phyloP scores from a whole-genome alignment of 192 early-diverging fungal genomes.

The Podila horticola region DNA sequence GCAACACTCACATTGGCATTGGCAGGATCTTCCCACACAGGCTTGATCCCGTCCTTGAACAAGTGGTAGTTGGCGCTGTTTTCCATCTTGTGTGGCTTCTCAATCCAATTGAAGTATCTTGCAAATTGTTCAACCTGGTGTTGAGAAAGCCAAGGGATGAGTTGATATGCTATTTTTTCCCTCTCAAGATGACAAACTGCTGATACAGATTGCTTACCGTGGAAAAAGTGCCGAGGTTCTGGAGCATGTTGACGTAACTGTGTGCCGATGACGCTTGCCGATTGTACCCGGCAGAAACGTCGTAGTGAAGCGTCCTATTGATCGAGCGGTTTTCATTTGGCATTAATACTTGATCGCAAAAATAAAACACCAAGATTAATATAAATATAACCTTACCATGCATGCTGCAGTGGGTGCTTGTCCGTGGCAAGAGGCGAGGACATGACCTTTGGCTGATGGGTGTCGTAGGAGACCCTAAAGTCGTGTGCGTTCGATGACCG shows the following conservation, averaged over 20 bases:
- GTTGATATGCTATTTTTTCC: background rate
- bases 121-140: slow-evolving; percentile 51
- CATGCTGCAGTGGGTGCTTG: slow-evolving; percentile 52
- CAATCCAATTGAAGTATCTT: slow-evolving; percentile 58
- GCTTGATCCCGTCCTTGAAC: slow-evolving; percentile 58
- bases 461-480: background rate
- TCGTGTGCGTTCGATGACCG: slow-evolving; percentile 27
- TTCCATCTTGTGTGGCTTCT: slow-evolving; percentile 54
- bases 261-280: slow-evolving; percentile 26
- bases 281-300: slow-evolving; percentile 21
- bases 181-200: too few relatives aligned
- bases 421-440: background rate
- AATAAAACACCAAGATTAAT: background rate
- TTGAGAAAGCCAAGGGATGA: background rate
- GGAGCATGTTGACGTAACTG: slow-evolving; percentile 27
- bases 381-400: slow-evolving; percentile 34
- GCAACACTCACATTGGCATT: slow-evolving; percentile 48
- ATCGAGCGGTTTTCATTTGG: background rate
- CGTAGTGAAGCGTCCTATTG: slow-evolving; percentile 40
- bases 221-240: slow-evolving; percentile 27
- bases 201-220: slow-evolving; percentile 11
- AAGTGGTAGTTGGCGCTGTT: slow-evolving; percentile 52
- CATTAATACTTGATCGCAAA: background rate
- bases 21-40: slow-evolving; percentile 59
- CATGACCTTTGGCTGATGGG: slow-evolving; percentile 13